Base-by-base conservation (phyloP, 106 monocot species). In the Chionographis japonica region DNA sequence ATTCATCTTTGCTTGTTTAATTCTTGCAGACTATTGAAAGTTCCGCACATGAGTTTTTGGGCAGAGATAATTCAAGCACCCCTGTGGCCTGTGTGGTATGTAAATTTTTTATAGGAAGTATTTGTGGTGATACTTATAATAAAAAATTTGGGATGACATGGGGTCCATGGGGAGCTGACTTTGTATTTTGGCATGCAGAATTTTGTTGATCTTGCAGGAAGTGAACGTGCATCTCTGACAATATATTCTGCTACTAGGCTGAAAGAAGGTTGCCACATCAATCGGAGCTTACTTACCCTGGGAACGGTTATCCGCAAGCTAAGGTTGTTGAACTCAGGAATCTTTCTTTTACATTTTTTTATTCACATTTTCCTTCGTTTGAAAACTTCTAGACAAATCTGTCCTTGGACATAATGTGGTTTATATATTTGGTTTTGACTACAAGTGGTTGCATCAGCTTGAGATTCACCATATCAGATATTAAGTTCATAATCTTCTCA, bases 131-230 rank as follows among this genome's bases (percentile, higher is more conserved):
- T 58, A 71, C 43, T 60, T 14, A 38, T 59, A 37, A 50, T 50
- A 12, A 17, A 50, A 41, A 19, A 71, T 54, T 64, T 40, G 42
- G 27, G 38, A 40, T n/a, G n/a, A 18, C 7, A 54, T 14, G 15
- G n/a, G n/a, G n/a, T n/a, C n/a, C n/a, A n/a, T n/a, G n/a, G 4
- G 42, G 57, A 11, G 16, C 20, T 46, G 7, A 68, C 46, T 60
- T 50, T 12, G 16, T 72, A 55, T 42, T 54, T 67, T 49, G 67
- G 67, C 10, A 71, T 75, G 69, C 85, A 99, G 98, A 83, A 90
- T 74, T 99, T 99, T 84, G 93, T 99, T 59, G 98, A 99, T 87
- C 79, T 99, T 58, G 98, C 93, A 27, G 98, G 98, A 43, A 99
- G 98, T 63, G 98, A 99, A 63, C 93, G 98, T 14, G 93, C 93